Conservation (phyloP, 78 protist genomes). For the Dictyostelium brefeldianum region DNA sequence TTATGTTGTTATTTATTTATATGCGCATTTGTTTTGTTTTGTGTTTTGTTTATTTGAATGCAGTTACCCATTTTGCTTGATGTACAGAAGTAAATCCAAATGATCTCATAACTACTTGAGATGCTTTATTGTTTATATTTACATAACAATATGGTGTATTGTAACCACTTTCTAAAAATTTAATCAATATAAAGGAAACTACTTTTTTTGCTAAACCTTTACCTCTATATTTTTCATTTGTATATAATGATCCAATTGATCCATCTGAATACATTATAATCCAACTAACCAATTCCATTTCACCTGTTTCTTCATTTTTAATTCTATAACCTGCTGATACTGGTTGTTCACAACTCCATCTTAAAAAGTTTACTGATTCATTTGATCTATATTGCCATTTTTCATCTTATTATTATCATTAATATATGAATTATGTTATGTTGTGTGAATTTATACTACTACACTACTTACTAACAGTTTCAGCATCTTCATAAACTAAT, state of each 20-base stretch:
- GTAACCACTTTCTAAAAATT: conserved; percentile 12
- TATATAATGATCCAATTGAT: conserved; percentile 7
- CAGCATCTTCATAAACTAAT: conserved; percentile 16
- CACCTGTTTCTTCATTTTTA: conserved; percentile 13
- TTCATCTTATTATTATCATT: not conserved
- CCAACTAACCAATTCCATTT: conserved; percentile 16
- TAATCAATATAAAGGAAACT: not conserved
- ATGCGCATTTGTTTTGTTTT: too few relatives aligned
- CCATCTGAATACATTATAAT: conserved; percentile 46
- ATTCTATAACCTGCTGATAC: conserved; percentile 22
- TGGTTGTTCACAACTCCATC: not conserved
- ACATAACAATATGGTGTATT: not conserved
- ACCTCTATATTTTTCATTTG: conserved; percentile 12
- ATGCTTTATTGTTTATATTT: not conserved
- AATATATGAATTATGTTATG: not conserved
- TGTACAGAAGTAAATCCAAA: not conserved
- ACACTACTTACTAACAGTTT: not conserved
- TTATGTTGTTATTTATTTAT: too few relatives aligned
- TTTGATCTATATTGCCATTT: conserved; percentile 25
- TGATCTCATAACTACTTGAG: conserved; percentile 8
- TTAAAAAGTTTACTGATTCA: conserved; percentile 6
- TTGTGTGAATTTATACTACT: not conserved
- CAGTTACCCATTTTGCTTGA: not conserved
- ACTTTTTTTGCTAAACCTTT: not conserved
- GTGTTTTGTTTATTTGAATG: not conserved